A percentile compares a stretch with the other conserved stretches of the same genome.
These are phyloP conservation scores for Isatis tinctoria DNA, from an alignment of 345 rosid species.

Conservation along the genomic window DNA sequence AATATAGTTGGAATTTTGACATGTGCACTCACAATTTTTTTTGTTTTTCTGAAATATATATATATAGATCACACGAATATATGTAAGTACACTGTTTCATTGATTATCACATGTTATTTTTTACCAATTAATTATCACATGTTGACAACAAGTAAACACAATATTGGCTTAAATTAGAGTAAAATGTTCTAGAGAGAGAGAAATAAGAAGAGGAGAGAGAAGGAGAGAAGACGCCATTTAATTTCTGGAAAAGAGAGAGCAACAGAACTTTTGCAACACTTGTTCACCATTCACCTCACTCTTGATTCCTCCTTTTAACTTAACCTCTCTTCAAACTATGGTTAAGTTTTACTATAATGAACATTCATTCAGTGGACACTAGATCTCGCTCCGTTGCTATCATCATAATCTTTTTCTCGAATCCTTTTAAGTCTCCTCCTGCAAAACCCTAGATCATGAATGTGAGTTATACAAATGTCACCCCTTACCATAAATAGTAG, in stretches of 20 bases:
- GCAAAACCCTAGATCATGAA: slow-evolving; percentile 42
- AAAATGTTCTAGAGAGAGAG: slow-evolving; percentile 21
- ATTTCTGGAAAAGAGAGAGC: slow-evolving; percentile 37
- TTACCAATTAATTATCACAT: background rate
- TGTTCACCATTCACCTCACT: slow-evolving; percentile 44
- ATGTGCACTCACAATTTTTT: too few species aligned
- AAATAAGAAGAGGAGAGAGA: background rate
- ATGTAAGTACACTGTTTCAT: too few species aligned
- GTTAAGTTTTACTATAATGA: background rate
- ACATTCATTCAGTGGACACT: slow-evolving; percentile 35
- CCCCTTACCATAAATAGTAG: slow-evolving; percentile 24
- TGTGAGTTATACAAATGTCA: slow-evolving; percentile 63
- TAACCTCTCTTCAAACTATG: slow-evolving; percentile 32
- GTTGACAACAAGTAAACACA: slow-evolving; percentile 23
- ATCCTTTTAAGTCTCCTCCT: background rate
- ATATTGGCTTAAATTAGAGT: slow-evolving; percentile 19
- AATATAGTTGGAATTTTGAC: too few species aligned
- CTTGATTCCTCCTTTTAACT: slow-evolving; percentile 47
- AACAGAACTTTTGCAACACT: slow-evolving; percentile 83
- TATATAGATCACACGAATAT: too few species aligned
- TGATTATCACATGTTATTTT: slow-evolving; percentile 4
- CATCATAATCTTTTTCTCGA: slow-evolving; percentile 1
- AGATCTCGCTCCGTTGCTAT: slow-evolving; percentile 10
- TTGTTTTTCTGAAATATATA: too few species aligned
- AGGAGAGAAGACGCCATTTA: slow-evolving; percentile 52